A percentile compares a stretch with the other conserved stretches of the same genome.
Evolutionary conservation across 2,329 filamentous ascomycete genomes (phyloP).

Genomic region (Phyllosticta citribraziliensis): DNA sequence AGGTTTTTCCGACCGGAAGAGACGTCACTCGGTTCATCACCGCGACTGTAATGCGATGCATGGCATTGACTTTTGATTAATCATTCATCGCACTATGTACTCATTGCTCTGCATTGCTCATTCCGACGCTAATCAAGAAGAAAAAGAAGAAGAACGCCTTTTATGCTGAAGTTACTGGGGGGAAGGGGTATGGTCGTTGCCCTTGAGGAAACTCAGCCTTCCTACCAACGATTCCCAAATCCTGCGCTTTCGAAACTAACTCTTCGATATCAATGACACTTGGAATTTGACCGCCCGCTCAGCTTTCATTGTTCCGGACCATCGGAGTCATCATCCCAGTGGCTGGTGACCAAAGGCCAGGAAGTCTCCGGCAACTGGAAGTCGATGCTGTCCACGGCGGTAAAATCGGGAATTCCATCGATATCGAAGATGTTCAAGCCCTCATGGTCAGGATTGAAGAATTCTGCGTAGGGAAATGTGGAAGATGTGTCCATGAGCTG

Average conservation of each 20-base stretch:
- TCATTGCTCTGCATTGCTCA: no score
- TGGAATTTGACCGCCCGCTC: background rate
- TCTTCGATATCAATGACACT: background rate
- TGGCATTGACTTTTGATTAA: no score
- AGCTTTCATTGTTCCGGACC: background rate
- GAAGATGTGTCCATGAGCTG: background rate
- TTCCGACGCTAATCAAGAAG: no score
- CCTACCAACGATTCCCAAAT: background rate
- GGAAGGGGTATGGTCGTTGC: no score
- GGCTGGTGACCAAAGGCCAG: background rate
- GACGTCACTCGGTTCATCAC: no score
- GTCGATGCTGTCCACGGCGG: background rate
- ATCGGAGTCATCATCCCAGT: background rate
- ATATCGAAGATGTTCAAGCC: background rate
- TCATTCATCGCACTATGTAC: no score
- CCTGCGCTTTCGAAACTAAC: background rate
- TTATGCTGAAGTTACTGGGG: no score
- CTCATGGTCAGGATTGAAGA: background rate
- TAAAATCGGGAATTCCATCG: background rate
- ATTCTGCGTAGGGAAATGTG: background rate
- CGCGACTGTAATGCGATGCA: no score
- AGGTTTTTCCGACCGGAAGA: no score
- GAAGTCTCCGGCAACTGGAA: background rate
- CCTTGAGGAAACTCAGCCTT: no score
- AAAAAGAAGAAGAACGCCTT: no score